These are phyloP conservation scores for Pythium folliculosum DNA, from an alignment of 352 stramenopile species.

Conservation along the genomic window DNA sequence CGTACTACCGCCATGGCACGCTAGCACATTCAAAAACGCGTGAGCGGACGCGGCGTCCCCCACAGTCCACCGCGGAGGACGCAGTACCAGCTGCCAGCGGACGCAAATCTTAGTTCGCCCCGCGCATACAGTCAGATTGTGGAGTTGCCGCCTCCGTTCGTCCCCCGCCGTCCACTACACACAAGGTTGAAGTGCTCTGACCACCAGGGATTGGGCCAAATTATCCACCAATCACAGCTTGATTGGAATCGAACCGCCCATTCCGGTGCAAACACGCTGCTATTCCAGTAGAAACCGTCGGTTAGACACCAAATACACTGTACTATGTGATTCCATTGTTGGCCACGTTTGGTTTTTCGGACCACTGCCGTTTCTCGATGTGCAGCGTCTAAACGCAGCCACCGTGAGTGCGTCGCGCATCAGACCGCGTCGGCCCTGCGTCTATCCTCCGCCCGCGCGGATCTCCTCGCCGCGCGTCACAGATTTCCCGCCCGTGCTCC, in stretches of 20 bases:
- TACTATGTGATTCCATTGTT: neutral
- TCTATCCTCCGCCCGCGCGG: neutral
- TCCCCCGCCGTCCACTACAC: neutral
- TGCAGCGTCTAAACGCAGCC: neutral
- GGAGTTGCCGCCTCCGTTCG: neutral
- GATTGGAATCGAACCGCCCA: neutral
- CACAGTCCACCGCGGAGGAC: slow-evolving; percentile 8
- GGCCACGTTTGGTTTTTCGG: neutral
- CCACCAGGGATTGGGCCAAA: neutral
- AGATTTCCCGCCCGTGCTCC: neutral
- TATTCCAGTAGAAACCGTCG: neutral
- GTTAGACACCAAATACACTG: neutral
- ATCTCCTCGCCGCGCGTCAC: slow-evolving; percentile 1
- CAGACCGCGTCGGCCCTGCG: neutral
- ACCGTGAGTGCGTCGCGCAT: too few species aligned
- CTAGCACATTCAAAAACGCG: neutral
- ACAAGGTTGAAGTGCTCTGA: slow-evolving; percentile 16
- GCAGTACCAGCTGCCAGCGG: neutral
- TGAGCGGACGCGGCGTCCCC: slow-evolving; percentile 9
- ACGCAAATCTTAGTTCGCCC: slow-evolving; percentile 7
- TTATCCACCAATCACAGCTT: slow-evolving; percentile 9
- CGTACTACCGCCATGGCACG: neutral
- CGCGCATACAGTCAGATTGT: too few species aligned
- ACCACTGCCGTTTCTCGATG: neutral
- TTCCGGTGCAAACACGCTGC: slow-evolving; percentile 1